Evolutionary conservation across 495 filamentous ascomycete species (phyloP), one percentile per base, ranked within the genome.

Genomic region (Penicillium arizonense): DNA sequence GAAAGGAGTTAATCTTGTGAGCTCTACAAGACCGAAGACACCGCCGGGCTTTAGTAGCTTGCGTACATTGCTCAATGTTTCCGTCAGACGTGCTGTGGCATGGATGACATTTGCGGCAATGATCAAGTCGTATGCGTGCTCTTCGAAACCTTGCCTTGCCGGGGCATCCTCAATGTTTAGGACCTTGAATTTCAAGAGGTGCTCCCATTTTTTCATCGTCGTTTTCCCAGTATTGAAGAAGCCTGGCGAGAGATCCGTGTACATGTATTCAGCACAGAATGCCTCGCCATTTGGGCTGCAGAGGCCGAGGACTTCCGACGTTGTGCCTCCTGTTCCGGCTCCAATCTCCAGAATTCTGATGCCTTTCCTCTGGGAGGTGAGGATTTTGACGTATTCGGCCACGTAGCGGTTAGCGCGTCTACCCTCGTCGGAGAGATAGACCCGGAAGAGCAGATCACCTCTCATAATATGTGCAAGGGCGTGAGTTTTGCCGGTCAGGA

Each of bases 171-270:
- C 67, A 8, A 69, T 56, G 61, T 83, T 66, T 2, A 81, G 53
- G 0, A 51, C 39, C 53, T 75, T 71, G 64, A 71, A 82, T 3
- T 37, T 57, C 35, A 18, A 18, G 18, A 18, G 18, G 10, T 61
- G 40, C 16, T 20, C 51, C 3, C 21, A 18, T 18, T 18, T 18
- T 1, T 40, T 26, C 30, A 71, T 56, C 0, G 35, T 7, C 5
- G 64, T 34, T 6, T 20, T 9, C 0, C 64, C 65, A 7, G 47
- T 24, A 1, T 62, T 58, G 45, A 83, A 80, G 55, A 75, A 79
- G 9, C 58, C 73, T 5, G 44, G 20, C 0, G 75, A 79, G 16
- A 82, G 71, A 52, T 84, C 78, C 3, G 80, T 82, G 61, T 73
- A 76, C 4, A 72, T 79, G 50, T 80, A 81, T 18, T 18, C 18